Conservation (phyloP, 257 asterid species). For the Solanum boliviense region DNA sequence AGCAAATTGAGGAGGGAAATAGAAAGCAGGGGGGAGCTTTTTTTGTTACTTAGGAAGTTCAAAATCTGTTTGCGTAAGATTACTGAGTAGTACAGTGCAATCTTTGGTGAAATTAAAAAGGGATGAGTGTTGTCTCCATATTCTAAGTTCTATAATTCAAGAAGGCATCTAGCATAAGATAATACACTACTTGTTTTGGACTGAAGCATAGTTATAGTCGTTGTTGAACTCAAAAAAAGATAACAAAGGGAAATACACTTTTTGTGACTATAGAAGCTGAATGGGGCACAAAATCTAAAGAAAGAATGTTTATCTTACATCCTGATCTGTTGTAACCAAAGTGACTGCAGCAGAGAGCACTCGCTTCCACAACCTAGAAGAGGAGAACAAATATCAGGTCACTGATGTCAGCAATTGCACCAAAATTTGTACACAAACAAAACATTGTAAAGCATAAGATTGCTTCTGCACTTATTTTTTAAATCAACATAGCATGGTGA, state of each 20-base stretch:
- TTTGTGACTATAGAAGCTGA: neutral
- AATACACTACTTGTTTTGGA: neutral
- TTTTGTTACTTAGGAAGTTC: neutral
- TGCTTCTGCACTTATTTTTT: neutral
- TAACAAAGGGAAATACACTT: neutral
- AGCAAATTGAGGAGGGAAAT: neutral
- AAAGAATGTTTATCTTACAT: constrained; percentile 28
- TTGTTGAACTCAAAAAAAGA: neutral
- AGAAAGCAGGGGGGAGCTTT: neutral
- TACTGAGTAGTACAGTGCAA: neutral
- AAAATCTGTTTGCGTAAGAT: neutral
- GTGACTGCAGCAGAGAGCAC: constrained; percentile 62
- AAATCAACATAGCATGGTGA: neutral
- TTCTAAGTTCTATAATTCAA: neutral
- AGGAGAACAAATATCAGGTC: neutral
- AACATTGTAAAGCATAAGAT: neutral
- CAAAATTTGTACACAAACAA: neutral
- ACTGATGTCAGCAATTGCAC: neutral
- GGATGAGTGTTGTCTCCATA: neutral
- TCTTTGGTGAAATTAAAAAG: neutral
- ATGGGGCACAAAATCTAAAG: neutral
- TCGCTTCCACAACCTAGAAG: constrained; percentile 71
- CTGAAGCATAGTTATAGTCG: neutral
- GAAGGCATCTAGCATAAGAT: neutral
- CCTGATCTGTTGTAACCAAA: constrained; percentile 46